Base-by-base conservation (phyloP, 352 stramenopile species). In the Phytophthora tubulina region DNA sequence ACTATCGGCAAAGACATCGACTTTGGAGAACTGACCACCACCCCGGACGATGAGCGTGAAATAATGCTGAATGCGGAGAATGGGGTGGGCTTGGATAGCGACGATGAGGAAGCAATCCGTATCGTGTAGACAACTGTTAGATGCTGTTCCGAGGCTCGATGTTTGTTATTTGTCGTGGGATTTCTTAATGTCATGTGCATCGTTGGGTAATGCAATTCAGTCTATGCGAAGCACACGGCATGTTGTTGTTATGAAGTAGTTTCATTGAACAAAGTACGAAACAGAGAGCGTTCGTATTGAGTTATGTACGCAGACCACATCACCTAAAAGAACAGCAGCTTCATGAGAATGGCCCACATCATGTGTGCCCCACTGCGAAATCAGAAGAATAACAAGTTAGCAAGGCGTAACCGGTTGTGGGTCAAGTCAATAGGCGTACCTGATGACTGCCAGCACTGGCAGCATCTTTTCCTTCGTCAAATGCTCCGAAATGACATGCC, bases 391-490 rank as follows among this genome's bases (percentile, higher is more conserved):
- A 70, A 44, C 15, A 30, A 35, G 11, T 72, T 31, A 73, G 35
- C 27, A 2, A 52, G 6, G 11, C 4, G 32, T 31, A 9, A 57
- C 35, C 13, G 39, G 17, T 13, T 7, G 2, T n/a, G 21, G 6
- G 10, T n/a, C 30, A 59, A 56, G 32, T 17, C 1, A 6, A 42
- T 51, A 10, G 10, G 57, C 72, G 45, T 78, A 96, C 89, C 86
- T 89, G 65, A 96, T 92, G 53, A 96, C 79, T 27, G 85, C 84
- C 9, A 96, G 73, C 48, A 96, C 70, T 17, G 89, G 88, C 14
- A 96, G 71, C 85, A 95, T 93, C 62, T 96, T 96, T 56, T 96
- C 89, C 66, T 96, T 95, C 35, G 88, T 88, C 53, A 94, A 55
- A 59, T 94, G 86, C 53, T 95, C 86, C 15, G 84, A 81, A 39